Evolutionary conservation across 768 basidiomycete genomes (phyloP).

Genomic region (Porpolomopsis calyptriformis): DNA sequence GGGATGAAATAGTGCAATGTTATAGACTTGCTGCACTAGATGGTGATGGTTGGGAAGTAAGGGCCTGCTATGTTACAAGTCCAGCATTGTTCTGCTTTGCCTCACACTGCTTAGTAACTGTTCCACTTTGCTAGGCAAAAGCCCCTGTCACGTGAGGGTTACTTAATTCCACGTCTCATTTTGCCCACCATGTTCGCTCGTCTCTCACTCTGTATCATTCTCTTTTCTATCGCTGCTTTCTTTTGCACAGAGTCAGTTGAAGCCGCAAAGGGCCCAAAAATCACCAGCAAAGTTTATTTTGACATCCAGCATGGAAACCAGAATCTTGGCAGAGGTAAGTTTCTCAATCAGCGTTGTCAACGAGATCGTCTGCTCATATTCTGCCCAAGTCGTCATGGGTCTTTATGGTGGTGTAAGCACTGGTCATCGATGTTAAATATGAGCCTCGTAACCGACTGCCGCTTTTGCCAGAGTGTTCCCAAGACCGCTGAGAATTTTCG

Average conservation of each 20-base stretch:
- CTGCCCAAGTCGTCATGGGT: constrained; percentile 61
- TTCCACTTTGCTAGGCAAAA: too few species aligned
- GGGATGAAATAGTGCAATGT: too few species aligned
- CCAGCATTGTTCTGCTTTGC: too few species aligned
- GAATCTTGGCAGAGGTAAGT: constrained; percentile 64
- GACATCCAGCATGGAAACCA: constrained; percentile 90
- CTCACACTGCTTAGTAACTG: too few species aligned
- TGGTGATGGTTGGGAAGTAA: too few species aligned
- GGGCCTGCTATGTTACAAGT: too few species aligned
- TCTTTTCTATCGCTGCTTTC: constrained; percentile 58
- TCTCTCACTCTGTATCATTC: constrained; percentile 48
- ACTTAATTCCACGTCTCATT: too few species aligned
- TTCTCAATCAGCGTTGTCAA: constrained; percentile 3
- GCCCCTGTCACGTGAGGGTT: too few species aligned
- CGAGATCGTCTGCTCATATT: constrained; percentile 10
- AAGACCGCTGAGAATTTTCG: constrained; percentile 98
- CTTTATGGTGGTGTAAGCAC: constrained; percentile 74
- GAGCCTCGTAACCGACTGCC: background rate
- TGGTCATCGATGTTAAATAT: constrained; percentile 3
- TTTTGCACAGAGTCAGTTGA: constrained; percentile 66
- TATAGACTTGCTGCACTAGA: too few species aligned
- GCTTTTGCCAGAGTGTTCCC: constrained; percentile 71
- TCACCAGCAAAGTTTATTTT: constrained; percentile 91
- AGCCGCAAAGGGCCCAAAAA: constrained; percentile 77
- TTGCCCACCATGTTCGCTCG: constrained; percentile 57